Evolutionary conservation across 495 filamentous ascomycete genomes (phyloP), one percentile per base, ranked within the genome.

Genomic region (Trichoderma gamsii): DNA sequence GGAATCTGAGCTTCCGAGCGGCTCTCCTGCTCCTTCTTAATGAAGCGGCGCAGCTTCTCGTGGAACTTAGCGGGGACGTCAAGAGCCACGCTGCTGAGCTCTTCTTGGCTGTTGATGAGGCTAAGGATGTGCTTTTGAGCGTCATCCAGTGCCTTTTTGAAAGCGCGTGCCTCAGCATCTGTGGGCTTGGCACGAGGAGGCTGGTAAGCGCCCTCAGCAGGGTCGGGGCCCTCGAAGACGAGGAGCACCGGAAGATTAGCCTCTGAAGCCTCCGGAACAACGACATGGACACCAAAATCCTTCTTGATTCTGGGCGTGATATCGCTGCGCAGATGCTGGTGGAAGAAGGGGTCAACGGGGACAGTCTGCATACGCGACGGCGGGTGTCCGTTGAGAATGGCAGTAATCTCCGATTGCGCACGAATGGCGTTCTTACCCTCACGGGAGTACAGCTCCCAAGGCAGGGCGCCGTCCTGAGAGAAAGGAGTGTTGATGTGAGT

Each of bases 401-500:
- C 88, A 78, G 87, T 89, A 75, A 97, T 90, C 70, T 96, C 92
- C 16, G 86, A 86, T 66, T 90, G 88, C 32, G 92, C 92, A 68
- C 88, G 87, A 72, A 93, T 88, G 8, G 85, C 85, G 73, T 91
- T 95, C 83, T 92, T 95, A 69, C 87, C 88, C 71, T 96, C 90
- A 51, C 90, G 84, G 4, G 91, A 89, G 77, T 90, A 97, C 16
- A 97, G 82, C 74, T 95, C 88, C 92, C 92, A 96, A 0, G 87
- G 86, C 44, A 85, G 84, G n/a, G 82, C 85, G 68, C 90, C 85
- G 5, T 80, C 77, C 21, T 83, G 79, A 21, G 81, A 80, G 41
- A 82, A 85, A 21, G 92, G 90, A 0, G 92, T 85, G 56, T 90
- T 88, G 72, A 99, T 93, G 71, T 91, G 89, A 25, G 93, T 87